phyloP scores from a whole-genome alignment of 345 rosid species.

The Sonneratia alba region DNA sequence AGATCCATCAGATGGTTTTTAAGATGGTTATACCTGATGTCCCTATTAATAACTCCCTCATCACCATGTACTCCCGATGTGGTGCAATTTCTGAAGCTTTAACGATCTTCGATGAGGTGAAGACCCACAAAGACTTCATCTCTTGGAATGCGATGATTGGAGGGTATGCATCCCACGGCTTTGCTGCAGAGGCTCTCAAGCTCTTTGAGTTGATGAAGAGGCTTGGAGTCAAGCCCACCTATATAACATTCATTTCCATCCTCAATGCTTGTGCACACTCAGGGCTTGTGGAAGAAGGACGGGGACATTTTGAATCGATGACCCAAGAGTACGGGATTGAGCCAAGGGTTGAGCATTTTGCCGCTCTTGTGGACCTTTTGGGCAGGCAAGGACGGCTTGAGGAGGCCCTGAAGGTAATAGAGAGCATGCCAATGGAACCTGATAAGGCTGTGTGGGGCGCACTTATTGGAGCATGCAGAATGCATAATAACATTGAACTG shows the following conservation, averaged over 20 bases:
- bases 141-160: constrained; percentile 88
- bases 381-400: constrained; percentile 49
- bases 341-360: constrained; percentile 59
- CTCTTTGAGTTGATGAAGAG: constrained; percentile 43
- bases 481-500: constrained; percentile 40
- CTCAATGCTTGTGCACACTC: constrained; percentile 58
- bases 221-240: constrained; percentile 37
- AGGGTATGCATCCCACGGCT: constrained; percentile 68
- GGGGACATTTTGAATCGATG: constrained; percentile 43
- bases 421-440: constrained; percentile 52
- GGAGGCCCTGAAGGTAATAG: constrained; percentile 47
- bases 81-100: constrained; percentile 48
- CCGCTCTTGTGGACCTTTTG: constrained; percentile 47
- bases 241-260: constrained; percentile 61
- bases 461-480: constrained; percentile 52
- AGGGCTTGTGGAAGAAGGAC: constrained; percentile 59
- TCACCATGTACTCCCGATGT: constrained; percentile 65
- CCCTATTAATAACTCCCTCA: constrained; percentile 50
- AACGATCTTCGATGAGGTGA: constrained; percentile 36
- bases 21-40: constrained; percentile 44
- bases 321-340: constrained; percentile 30
- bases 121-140: constrained; percentile 40
- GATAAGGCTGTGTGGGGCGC: constrained; percentile 75
- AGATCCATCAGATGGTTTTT: constrained; percentile 51
- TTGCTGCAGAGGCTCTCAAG: constrained; percentile 43